Evolutionary conservation across 805 yeast species (phyloP).

Genomic region (Saturnispora ahearnii): DNA sequence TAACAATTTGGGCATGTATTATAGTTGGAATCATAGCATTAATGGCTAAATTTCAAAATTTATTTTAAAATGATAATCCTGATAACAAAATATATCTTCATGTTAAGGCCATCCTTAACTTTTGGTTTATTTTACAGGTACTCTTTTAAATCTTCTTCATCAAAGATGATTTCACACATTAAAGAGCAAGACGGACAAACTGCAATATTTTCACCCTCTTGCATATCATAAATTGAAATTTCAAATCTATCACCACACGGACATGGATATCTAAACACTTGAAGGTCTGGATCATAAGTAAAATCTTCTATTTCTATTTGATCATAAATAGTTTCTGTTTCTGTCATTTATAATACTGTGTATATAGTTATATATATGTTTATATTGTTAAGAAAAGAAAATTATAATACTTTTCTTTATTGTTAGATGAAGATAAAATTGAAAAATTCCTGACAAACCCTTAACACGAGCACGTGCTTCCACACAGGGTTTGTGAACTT

Average conservation of each 20-base stretch:
- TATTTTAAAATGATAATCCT: neutral
- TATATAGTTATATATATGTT: too few relatives aligned
- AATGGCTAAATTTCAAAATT: neutral
- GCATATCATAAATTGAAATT: slow-evolving; percentile 71
- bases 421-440: too few relatives aligned
- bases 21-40: slow-evolving; percentile 3
- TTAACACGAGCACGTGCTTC: too few relatives aligned
- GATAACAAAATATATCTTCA: neutral
- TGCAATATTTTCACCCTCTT: slow-evolving; percentile 88
- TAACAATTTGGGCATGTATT: slow-evolving; percentile 1
- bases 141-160: slow-evolving; percentile 47
- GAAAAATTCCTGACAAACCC: too few relatives aligned
- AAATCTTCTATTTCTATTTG: slow-evolving; percentile 96
- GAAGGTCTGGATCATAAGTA: slow-evolving; percentile 76
- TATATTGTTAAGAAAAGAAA: too few relatives aligned
- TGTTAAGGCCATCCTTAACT: neutral
- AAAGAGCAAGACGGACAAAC: slow-evolving; percentile 95
- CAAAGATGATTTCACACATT: slow-evolving; percentile 88
- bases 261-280: slow-evolving; percentile 87
- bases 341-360: slow-evolving; percentile 7
- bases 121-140: slow-evolving; percentile 20
- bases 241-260: slow-evolving; percentile 97
- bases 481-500: too few relatives aligned
- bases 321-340: slow-evolving; percentile 67
- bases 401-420: too few relatives aligned